Evolutionary conservation across 768 basidiomycete genomes (phyloP).

Genomic region (Russula earlei): DNA sequence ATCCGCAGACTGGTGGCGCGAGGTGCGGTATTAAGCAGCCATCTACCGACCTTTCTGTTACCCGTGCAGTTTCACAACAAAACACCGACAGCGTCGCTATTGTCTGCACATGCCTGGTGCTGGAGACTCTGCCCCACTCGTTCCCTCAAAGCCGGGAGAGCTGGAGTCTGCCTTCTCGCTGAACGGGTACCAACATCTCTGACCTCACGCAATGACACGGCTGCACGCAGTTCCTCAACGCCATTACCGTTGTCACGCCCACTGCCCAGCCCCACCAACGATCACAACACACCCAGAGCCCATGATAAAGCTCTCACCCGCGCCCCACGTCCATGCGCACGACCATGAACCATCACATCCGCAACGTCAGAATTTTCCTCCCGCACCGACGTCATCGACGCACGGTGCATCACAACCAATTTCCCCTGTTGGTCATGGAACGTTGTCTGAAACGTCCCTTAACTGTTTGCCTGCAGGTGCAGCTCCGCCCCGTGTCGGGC

Average conservation of each 20-base stretch:
- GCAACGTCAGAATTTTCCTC: background rate
- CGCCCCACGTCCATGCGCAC: background rate
- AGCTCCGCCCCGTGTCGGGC: background rate
- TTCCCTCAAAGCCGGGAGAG: background rate
- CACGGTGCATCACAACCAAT: background rate
- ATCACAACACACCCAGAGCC: slow-evolving; percentile 8
- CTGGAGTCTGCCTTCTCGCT: background rate
- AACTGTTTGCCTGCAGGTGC: background rate
- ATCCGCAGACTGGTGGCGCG: background rate
- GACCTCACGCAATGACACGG: background rate
- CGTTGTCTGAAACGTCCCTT: background rate
- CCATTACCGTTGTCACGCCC: slow-evolving; percentile 14
- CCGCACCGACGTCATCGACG: background rate
- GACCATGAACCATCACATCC: background rate
- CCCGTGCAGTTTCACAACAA: background rate
- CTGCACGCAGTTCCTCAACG: slow-evolving; percentile 10
- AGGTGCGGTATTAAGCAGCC: background rate
- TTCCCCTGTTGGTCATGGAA: background rate
- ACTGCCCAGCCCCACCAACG: slow-evolving; percentile 11
- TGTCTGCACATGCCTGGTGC: background rate
- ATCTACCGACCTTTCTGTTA: background rate
- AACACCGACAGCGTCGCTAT: background rate
- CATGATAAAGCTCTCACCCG: background rate
- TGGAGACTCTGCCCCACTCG: background rate
- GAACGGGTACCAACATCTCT: background rate